A percentile compares a stretch with the other conserved stretches of the same genome.
phyloP scores from a whole-genome alignment of 352 stramenopile genomes.

The Phytopythium delawarense region DNA sequence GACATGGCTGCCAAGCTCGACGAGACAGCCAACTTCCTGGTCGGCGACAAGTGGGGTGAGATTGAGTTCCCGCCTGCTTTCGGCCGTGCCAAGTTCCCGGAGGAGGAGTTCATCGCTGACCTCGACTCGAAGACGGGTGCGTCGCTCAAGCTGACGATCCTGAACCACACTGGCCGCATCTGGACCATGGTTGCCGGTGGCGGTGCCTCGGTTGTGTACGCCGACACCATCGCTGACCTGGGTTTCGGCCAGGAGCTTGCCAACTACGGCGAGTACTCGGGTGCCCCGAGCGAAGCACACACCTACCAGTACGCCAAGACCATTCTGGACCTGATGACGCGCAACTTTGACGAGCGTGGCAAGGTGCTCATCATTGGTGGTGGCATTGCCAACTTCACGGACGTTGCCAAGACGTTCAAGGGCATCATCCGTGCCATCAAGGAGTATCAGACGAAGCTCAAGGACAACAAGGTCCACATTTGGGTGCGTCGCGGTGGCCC shows the following conservation, averaged over 20 bases:
- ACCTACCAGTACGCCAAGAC: constrained; percentile 98
- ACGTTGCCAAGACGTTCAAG: constrained; percentile 96
- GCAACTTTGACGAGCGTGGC: constrained; percentile 80
- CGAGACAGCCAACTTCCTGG: constrained; percentile 94
- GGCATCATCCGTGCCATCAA: constrained; percentile 95
- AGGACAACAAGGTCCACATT: constrained; percentile 89
- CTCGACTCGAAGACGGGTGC: constrained; percentile 95
- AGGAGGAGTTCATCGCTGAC: constrained; percentile 95
- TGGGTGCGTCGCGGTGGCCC: constrained; percentile 95
- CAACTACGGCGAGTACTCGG: constrained; percentile 98
- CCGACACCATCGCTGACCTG: constrained; percentile 96
- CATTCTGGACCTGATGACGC: constrained; percentile 95
- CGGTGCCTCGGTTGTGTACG: constrained; percentile 95
- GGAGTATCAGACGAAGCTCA: constrained; percentile 90
- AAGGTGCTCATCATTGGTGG: constrained; percentile 98
- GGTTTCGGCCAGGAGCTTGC: constrained; percentile 92
- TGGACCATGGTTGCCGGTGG: constrained; percentile 98
- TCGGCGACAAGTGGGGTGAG: constrained; percentile 89
- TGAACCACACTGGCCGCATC: constrained; percentile 93
- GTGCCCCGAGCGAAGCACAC: constrained; percentile 93
- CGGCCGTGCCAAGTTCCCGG: constrained; percentile 93
- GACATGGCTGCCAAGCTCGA: constrained; percentile 97
- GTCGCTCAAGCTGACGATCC: constrained; percentile 96
- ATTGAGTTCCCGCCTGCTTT: constrained; percentile 96
- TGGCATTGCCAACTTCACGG: constrained; percentile 98